Percentiles rank a stretch among this genome's conserved stretches.
Evolutionary conservation across 2,329 filamentous ascomycete species (phyloP).

Genomic region (Colletotrichum salicis): DNA sequence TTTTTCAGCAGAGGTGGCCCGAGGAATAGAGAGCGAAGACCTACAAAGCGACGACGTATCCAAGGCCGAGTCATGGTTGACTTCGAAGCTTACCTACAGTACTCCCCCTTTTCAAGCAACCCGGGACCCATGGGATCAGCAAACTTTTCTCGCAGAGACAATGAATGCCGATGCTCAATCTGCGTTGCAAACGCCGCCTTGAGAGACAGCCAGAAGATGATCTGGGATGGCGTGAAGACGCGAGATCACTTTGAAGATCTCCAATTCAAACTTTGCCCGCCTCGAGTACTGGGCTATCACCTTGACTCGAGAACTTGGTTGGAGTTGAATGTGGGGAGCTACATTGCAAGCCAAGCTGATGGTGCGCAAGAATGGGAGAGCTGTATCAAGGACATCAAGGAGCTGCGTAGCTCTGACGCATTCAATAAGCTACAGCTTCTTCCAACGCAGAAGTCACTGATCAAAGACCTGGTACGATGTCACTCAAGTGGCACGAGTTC

Average conservation of each 20-base stretch:
- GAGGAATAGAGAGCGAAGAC: neutral
- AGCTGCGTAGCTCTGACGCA: neutral
- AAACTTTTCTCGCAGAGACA: neutral
- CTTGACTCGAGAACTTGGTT: neutral
- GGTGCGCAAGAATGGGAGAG: neutral
- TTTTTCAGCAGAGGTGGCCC: neutral
- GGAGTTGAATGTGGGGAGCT: constrained; percentile 1
- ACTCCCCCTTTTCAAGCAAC: neutral
- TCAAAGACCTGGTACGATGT: neutral
- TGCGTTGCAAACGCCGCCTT: neutral
- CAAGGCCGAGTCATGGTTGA: constrained; percentile 2
- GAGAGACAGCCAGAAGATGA: constrained; percentile 2
- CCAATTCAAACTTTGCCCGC: neutral
- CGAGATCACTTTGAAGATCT: neutral
- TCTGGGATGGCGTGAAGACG: neutral
- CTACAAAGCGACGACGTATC: neutral
- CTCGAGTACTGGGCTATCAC: neutral
- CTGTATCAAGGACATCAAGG: neutral
- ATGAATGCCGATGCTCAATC: neutral
- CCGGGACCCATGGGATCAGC: neutral
- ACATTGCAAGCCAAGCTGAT: neutral
- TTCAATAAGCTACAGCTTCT: constrained; percentile 2
- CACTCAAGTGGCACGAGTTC: neutral
- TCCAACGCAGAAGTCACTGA: neutral
- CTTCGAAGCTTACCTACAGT: neutral